Base-by-base conservation (phyloP, 2,329 filamentous ascomycete genomes). In the Atkinsonella hypoxylon region DNA sequence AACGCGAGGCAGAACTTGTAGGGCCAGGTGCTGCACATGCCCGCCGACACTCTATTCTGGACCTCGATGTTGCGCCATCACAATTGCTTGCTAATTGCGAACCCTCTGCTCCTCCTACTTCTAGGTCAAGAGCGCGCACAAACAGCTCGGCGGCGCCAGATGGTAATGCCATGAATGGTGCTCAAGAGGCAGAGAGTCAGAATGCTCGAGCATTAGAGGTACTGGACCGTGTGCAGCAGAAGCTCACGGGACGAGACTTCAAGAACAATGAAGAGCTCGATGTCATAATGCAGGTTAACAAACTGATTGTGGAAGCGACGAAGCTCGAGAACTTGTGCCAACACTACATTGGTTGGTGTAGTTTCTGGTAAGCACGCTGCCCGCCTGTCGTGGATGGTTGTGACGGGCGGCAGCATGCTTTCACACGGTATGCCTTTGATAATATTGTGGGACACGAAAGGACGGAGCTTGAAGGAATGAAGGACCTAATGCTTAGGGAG, bases 271-370 rank as follows among this genome's bases (percentile, higher is more conserved):
- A 94, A 61, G 91, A 97, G 69, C 76, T 98, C 55, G 84, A 83
- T 52, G 83, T 95, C 20, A 82, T 87, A 51, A 81, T 82, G 54
- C 93, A 99, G 70, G 94, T 98, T 5, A 91, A 95, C 68, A 91
- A 94, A 67, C 73, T 99, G 61, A 86, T 99, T 59, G 84, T 86
- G 54, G 91, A 98, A 72, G 93, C 93, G 20, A 98, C 93, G 7
- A 96, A 93, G 63, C 75, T 97, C 60, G 93, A 97, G 77, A 97
- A 97, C 66, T 73, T 98, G 54, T 98, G 93, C 66, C 93, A 97
- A 74, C 93, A 97, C 72, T 98, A 96, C 67, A 95, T 97, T 60
- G 93, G 93, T 56, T 97, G 91, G 91, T 97, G 91, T 70, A 94
- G 88, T 69, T 97, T 96, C 77, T 97, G 91, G 91, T 97, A 69